Conservation (phyloP, 1,284 basidiomycete species). For the Fistulina hepatica region DNA sequence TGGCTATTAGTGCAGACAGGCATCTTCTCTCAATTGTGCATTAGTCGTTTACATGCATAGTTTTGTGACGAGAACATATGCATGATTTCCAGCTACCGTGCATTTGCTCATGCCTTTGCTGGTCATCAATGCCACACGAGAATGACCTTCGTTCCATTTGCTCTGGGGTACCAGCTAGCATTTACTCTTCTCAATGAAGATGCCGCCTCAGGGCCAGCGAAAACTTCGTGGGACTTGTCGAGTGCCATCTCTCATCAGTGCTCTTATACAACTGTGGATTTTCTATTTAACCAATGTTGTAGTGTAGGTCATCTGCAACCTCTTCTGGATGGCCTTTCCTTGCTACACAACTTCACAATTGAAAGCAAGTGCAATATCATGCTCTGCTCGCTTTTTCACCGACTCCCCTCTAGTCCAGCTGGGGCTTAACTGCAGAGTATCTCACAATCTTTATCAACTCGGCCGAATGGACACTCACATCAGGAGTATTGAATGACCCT, state of each 20-base stretch:
- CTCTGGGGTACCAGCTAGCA: constrained; percentile 67
- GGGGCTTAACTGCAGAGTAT: constrained; percentile 66
- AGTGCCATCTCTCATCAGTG: too few relatives aligned
- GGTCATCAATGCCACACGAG: too few relatives aligned
- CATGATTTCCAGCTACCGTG: too few relatives aligned
- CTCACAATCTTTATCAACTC: constrained; percentile 91
- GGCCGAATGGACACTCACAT: constrained; percentile 91
- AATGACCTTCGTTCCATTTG: constrained; percentile 60
- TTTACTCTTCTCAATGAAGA: constrained; percentile 87
- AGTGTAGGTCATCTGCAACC: constrained; percentile 72
- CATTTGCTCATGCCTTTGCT: too few relatives aligned
- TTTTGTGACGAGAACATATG: too few relatives aligned
- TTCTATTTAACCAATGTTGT: too few relatives aligned
- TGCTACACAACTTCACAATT: constrained; percentile 82
- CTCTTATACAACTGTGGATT: too few relatives aligned
- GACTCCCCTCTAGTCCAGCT: constrained; percentile 27
- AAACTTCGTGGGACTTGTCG: too few relatives aligned
- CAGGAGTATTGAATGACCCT: constrained; percentile 78
- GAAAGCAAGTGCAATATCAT: constrained; percentile 90
- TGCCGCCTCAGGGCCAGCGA: too few relatives aligned
- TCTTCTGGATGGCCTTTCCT: constrained; percentile 67
- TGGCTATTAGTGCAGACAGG: too few relatives aligned
- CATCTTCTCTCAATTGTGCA: too few relatives aligned
- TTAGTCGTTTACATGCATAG: too few relatives aligned
- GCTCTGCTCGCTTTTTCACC: constrained; percentile 83